These are phyloP conservation scores for Stropharia rugosoannulata DNA, from an alignment of 768 basidiomycete species.

Conservation along the genomic window DNA sequence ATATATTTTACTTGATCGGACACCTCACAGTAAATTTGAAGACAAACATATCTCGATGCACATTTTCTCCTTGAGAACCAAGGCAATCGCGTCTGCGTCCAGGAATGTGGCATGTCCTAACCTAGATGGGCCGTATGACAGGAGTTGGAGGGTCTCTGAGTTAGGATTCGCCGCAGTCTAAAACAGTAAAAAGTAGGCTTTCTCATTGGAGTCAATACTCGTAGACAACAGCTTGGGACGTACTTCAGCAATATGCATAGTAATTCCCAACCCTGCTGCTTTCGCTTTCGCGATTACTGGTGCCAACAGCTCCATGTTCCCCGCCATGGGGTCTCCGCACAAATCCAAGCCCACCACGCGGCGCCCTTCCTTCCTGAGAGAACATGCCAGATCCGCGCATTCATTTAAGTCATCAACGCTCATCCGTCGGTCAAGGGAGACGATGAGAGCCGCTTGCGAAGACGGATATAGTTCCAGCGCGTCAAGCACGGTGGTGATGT, in stretches of 20 bases:
- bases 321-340: slow-evolving; percentile 71
- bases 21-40: slow-evolving; percentile 70
- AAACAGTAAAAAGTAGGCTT: not conserved
- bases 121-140: slow-evolving; percentile 63
- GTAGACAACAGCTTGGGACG: not conserved
- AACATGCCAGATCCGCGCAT: slow-evolving; percentile 54
- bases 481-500: slow-evolving; percentile 64
- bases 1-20: not conserved
- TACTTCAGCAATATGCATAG: slow-evolving; percentile 84
- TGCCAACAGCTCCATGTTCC: slow-evolving; percentile 52
- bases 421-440: slow-evolving; percentile 81
- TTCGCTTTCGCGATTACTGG: slow-evolving; percentile 54
- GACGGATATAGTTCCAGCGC: slow-evolving; percentile 59
- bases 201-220: not conserved
- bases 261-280: slow-evolving; percentile 64
- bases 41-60: slow-evolving; percentile 81
- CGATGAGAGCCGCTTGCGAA: slow-evolving; percentile 57
- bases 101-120: slow-evolving; percentile 85
- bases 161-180: slow-evolving; percentile 48
- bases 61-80: slow-evolving; percentile 52
- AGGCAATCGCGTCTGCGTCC: slow-evolving; percentile 50
- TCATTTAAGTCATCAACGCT: slow-evolving; percentile 45
- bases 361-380: slow-evolving; percentile 53
- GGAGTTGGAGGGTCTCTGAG: slow-evolving; percentile 58
- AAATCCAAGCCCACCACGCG: slow-evolving; percentile 78